These are phyloP conservation scores for Backusella australiensis DNA, from an alignment of 192 early-diverging fungal genomes.

Conservation along the genomic window DNA sequence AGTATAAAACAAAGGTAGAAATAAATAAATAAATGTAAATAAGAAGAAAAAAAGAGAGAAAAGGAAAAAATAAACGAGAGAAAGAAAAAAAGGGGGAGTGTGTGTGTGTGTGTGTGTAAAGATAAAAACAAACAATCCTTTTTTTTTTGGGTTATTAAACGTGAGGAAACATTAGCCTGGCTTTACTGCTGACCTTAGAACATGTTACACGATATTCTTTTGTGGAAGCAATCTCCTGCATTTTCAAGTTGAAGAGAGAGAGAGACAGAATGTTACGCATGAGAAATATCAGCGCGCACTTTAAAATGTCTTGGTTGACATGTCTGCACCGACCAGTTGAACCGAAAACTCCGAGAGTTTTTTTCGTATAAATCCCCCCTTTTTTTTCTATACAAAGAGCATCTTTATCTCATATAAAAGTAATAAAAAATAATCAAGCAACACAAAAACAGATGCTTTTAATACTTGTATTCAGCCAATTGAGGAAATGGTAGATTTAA, in stretches of 20 bases:
- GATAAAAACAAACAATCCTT: constrained; percentile 4
- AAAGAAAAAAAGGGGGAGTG: neutral
- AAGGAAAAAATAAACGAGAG: neutral
- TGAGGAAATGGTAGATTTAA: no score
- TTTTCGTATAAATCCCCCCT: neutral
- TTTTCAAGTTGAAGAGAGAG: neutral
- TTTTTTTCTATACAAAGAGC: neutral
- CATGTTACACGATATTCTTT: neutral
- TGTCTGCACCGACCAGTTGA: neutral
- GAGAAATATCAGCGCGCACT: constrained; percentile 6
- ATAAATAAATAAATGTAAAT: neutral
- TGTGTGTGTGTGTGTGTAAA: neutral
- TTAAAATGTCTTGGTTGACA: neutral
- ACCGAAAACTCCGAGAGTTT: neutral
- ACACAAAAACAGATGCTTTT: no score
- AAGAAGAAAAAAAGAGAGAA: neutral
- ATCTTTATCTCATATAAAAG: no score
- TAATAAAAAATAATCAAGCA: no score
- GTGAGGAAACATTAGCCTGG: neutral
- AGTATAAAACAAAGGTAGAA: neutral
- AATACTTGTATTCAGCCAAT: no score
- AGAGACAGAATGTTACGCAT: neutral
- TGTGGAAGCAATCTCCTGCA: neutral
- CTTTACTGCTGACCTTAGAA: neutral
- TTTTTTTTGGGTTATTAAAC: neutral